A percentile compares a stretch with the other conserved stretches of the same genome.
Evolutionary conservation across 179 eudicot genomes (phyloP).

Genomic region (Beta lomatogona): DNA sequence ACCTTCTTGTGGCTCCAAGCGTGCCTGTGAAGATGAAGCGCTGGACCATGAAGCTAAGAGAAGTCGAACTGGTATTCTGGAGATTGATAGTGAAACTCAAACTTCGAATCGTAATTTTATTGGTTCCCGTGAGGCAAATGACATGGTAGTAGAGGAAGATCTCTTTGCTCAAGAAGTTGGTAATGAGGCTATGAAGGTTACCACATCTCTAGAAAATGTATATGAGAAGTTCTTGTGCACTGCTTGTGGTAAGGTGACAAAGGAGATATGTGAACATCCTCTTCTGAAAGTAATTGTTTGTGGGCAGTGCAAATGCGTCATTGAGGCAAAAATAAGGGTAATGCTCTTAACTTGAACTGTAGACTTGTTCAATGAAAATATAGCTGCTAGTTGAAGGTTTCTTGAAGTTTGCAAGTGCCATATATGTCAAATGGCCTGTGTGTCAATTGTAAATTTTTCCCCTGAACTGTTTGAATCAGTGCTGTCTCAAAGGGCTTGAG

Average conservation of each 20-base stretch:
- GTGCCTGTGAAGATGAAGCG: constrained; percentile 42
- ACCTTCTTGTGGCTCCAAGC: constrained; percentile 43
- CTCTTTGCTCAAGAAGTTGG: constrained; percentile 31
- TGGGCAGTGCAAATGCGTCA: constrained; percentile 51
- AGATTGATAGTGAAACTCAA: constrained; percentile 44
- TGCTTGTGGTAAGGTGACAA: constrained; percentile 52
- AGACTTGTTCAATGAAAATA: background rate
- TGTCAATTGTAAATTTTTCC: too few species aligned
- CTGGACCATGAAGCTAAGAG: constrained; percentile 47
- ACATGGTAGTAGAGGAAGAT: constrained; percentile 13
- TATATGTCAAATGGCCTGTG: background rate
- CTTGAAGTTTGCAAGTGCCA: background rate
- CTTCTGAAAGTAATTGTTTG: constrained; percentile 70
- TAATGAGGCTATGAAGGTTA: constrained; percentile 23
- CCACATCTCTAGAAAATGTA: constrained; percentile 6
- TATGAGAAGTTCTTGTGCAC: constrained; percentile 56
- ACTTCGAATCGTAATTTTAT: constrained; percentile 19
- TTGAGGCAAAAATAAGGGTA: constrained; percentile 48
- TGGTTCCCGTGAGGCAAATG: constrained; percentile 11
- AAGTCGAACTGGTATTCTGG: constrained; percentile 30
- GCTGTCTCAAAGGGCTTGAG: background rate
- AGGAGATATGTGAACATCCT: constrained; percentile 61
- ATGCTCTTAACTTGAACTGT: constrained; percentile 2
- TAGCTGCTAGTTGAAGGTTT: background rate
- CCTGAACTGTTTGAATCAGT: background rate